Evolutionary conservation across 306 rosid species (phyloP).

Genomic region (Purshia tridentata): DNA sequence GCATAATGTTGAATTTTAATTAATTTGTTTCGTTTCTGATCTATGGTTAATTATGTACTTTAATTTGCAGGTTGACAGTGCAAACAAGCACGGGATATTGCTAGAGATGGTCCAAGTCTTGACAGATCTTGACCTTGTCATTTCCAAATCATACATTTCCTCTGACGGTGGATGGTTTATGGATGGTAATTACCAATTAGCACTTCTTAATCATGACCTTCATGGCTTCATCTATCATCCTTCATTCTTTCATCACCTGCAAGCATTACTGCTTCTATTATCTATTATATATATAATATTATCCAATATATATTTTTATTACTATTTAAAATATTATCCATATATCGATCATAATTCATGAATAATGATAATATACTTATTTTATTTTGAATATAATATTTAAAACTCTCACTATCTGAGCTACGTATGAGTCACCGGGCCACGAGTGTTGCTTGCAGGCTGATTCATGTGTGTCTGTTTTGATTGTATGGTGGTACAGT

Average conservation of each 20-base stretch:
- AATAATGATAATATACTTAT: no score
- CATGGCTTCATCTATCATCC: background rate
- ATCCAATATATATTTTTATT: background rate
- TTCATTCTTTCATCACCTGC: background rate
- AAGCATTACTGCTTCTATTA: background rate
- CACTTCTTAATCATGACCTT: no score
- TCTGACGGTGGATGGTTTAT: conserved; percentile 97
- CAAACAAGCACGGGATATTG: conserved; percentile 87
- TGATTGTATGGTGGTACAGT: conserved; percentile 50
- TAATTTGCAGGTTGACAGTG: conserved; percentile 93
- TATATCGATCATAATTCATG: no score
- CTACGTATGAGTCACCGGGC: conserved; percentile 21
- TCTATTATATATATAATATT: background rate
- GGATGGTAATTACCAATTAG: conserved; percentile 61
- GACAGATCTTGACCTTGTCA: conserved; percentile 91
- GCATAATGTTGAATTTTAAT: no score
- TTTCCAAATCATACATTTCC: conserved; percentile 87
- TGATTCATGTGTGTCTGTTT: conserved; percentile 28
- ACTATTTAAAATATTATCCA: background rate
- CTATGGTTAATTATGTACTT: background rate
- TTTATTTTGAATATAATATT: no score
- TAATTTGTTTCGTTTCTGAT: no score
- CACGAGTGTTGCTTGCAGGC: conserved; percentile 4
- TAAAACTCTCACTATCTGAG: conserved; percentile 5
- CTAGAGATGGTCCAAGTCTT: conserved; percentile 94